These are phyloP conservation scores for Cinchona pubescens DNA, from an alignment of 257 asterid species.

Conservation along the genomic window DNA sequence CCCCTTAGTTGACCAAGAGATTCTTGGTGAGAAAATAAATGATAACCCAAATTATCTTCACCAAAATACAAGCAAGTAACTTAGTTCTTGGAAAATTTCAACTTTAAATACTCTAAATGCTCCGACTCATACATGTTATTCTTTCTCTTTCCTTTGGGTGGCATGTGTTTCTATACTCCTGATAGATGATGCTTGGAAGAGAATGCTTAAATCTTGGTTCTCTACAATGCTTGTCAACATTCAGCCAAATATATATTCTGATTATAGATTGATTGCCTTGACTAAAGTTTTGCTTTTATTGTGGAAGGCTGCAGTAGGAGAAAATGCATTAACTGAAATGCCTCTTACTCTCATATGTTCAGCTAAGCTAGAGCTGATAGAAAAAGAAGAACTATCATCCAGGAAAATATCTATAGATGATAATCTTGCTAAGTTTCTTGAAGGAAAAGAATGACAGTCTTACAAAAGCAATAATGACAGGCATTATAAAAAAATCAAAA, in stretches of 20 bases:
- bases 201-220: neutral
- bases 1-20: neutral
- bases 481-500: neutral
- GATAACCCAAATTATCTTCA: neutral
- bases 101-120: neutral
- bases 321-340: no score
- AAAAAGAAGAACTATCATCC: neutral
- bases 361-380: neutral
- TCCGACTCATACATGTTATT: neutral
- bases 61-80: neutral
- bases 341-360: no score
- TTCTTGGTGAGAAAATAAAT: neutral
- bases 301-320: neutral
- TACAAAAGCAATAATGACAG: neutral
- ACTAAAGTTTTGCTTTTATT: neutral
- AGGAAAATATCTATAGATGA: neutral
- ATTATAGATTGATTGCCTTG: neutral
- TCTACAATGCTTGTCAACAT: neutral
- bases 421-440: neutral
- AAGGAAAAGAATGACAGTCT: neutral
- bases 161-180: neutral
- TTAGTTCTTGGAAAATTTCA: neutral
- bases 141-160: neutral
- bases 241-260: no score
- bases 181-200: neutral